Evolutionary conservation across 2,329 filamentous ascomycete species (phyloP).

Genomic region (Amesomyces nigricolor): DNA sequence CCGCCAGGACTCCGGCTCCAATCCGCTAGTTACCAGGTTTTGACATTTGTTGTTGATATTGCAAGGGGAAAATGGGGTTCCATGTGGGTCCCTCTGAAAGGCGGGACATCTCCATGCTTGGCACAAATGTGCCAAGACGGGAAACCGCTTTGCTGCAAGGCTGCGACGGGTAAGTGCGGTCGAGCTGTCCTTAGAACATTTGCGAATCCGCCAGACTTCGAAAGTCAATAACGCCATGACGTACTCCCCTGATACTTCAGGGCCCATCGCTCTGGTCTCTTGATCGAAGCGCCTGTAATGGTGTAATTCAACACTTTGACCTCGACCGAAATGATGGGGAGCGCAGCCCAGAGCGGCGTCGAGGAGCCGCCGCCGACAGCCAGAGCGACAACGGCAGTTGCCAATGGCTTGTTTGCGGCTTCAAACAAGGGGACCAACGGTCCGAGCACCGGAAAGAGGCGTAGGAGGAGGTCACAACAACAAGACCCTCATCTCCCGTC

Average conservation of each 20-base stretch:
- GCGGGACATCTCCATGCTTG: neutral
- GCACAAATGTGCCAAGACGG: neutral
- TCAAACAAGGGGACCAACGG: neutral
- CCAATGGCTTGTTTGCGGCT: neutral
- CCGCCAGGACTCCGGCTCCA: no score
- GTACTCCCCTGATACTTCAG: no score
- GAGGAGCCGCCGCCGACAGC: neutral
- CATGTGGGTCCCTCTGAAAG: no score
- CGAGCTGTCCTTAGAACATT: no score
- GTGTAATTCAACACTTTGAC: neutral
- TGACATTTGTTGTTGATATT: no score
- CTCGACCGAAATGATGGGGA: constrained; percentile 2
- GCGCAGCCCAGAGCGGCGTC: neutral
- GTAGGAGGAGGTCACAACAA: neutral
- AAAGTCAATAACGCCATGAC: no score
- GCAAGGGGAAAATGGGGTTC: no score
- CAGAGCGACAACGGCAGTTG: neutral
- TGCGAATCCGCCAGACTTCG: no score
- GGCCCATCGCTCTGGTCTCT: no score
- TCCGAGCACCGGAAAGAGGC: neutral
- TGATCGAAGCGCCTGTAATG: neutral
- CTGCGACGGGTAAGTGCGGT: neutral
- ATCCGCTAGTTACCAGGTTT: no score
- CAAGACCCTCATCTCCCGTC: constrained; percentile 18
- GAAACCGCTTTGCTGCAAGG: neutral